Conservation (phyloP, 257 asterid genomes). For the Solanum etuberosum region DNA sequence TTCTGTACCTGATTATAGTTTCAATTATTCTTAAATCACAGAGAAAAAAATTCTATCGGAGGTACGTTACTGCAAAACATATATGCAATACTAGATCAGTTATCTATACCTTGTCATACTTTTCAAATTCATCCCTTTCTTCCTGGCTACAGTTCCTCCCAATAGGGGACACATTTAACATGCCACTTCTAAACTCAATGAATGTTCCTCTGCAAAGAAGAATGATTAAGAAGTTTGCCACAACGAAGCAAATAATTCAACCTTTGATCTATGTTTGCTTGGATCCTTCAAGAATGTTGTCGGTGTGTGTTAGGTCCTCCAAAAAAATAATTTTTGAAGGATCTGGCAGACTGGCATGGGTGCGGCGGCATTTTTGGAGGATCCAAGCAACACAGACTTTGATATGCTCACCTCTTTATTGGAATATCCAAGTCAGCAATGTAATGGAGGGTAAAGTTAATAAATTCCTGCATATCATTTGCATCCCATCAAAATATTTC, state of each 20-base stretch:
- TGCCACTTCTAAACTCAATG: constrained; percentile 91
- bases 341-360: background rate
- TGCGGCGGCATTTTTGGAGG: background rate
- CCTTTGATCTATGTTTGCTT: background rate
- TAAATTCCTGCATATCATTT: constrained; percentile 63
- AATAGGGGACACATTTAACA: constrained; percentile 93
- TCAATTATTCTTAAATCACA: background rate
- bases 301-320: background rate
- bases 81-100: background rate
- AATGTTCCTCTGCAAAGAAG: constrained; percentile 67
- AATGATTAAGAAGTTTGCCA: constrained; percentile 3
- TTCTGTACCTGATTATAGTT: constrained; percentile 53
- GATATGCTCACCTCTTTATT: constrained; percentile 61
- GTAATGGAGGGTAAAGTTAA: constrained; percentile 85
- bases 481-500: background rate
- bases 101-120: constrained; percentile 77
- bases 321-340: too few species aligned
- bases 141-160: constrained; percentile 99
- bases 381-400: background rate
- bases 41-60: background rate
- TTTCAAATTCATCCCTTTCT: constrained; percentile 89
- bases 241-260: background rate
- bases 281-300: background rate
- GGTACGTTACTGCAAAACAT: background rate
- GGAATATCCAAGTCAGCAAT: constrained; percentile 97